A percentile compares a stretch with the other conserved stretches of the same genome.
phyloP scores from a whole-genome alignment of 345 rosid species.

The Physaria fendleri region DNA sequence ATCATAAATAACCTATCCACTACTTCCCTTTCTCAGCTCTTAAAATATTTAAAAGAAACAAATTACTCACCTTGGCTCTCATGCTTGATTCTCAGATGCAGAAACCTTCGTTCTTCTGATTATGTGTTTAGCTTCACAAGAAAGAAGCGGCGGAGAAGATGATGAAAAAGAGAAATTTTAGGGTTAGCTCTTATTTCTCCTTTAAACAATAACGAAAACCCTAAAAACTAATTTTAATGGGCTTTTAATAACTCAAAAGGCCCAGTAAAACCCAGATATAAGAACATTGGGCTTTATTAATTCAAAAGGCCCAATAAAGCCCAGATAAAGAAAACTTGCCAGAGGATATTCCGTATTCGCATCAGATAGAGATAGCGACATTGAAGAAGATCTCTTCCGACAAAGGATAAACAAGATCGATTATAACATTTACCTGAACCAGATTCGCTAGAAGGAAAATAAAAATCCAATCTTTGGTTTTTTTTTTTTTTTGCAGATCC shows the following conservation, averaged over 20 bases:
- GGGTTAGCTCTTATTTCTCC: neutral
- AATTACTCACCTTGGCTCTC: conserved; percentile 26
- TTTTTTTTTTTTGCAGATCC: neutral
- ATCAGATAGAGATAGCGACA: neutral
- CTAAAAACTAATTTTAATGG: conserved; percentile 4
- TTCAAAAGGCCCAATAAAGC: neutral
- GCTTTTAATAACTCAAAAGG: neutral
- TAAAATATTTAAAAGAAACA: neutral
- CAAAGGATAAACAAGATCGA: neutral
- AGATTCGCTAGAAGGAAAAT: neutral
- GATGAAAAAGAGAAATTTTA: neutral
- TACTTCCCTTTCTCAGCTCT: neutral
- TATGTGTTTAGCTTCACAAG: neutral
- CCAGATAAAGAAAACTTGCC: neutral
- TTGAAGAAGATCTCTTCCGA: neutral
- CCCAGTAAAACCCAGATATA: neutral
- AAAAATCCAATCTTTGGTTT: no score
- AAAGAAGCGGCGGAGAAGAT: conserved; percentile 26
- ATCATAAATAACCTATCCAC: neutral
- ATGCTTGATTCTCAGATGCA: conserved; percentile 3
- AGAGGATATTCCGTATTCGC: conserved; percentile 6
- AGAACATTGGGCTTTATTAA: neutral
- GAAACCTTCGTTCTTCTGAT: neutral
- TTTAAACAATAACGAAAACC: conserved; percentile 14
- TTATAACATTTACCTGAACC: neutral